Percentiles rank a stretch among this genome's conserved stretches.
Conservation (phyloP, 371 early-diverging fungal genomes). For the Zancudomyces culisetae region DNA sequence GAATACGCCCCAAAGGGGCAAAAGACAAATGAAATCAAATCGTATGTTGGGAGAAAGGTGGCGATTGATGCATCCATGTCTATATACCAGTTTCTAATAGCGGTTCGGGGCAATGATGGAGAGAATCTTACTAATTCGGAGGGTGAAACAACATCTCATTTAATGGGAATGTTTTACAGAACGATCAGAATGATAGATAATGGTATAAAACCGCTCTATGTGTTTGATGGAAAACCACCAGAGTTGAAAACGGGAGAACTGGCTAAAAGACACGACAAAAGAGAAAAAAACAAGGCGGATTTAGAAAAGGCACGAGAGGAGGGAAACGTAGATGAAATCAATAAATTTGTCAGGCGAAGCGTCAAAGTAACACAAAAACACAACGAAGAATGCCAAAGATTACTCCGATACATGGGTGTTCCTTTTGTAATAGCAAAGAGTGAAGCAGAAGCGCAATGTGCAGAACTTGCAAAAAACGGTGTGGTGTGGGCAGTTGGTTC, state of each 20-base stretch:
- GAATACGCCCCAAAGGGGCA: constrained; percentile 80
- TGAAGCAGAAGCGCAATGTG: constrained; percentile 99
- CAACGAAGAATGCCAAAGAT: constrained; percentile 83
- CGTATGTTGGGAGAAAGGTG: constrained; percentile 90
- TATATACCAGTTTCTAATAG: constrained; percentile 99
- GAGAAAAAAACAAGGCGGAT: constrained; percentile 46
- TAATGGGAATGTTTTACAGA: constrained; percentile 97
- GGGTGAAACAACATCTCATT: constrained; percentile 91
- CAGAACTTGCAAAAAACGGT: constrained; percentile 75
- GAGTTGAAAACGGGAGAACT: constrained; percentile 85
- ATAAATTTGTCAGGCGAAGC: constrained; percentile 79
- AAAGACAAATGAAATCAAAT: constrained; percentile 63
- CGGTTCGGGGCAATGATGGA: constrained; percentile 87
- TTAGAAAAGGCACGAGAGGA: constrained; percentile 70
- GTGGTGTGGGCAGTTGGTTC: constrained; percentile 93
- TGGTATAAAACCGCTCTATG: constrained; percentile 95
- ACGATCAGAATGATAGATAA: constrained; percentile 97
- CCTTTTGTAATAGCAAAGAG: constrained; percentile 94
- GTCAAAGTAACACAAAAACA: constrained; percentile 92
- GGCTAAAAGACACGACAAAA: constrained; percentile 68
- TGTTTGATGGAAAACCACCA: constrained; percentile 99
- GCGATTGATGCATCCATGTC: constrained; percentile 98
- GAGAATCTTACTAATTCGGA: constrained; percentile 65
- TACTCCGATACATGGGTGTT: constrained; percentile 92
- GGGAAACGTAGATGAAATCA: constrained; percentile 63